Base-by-base conservation (phyloP, 345 rosid species). In the Citrus hindsii region DNA sequence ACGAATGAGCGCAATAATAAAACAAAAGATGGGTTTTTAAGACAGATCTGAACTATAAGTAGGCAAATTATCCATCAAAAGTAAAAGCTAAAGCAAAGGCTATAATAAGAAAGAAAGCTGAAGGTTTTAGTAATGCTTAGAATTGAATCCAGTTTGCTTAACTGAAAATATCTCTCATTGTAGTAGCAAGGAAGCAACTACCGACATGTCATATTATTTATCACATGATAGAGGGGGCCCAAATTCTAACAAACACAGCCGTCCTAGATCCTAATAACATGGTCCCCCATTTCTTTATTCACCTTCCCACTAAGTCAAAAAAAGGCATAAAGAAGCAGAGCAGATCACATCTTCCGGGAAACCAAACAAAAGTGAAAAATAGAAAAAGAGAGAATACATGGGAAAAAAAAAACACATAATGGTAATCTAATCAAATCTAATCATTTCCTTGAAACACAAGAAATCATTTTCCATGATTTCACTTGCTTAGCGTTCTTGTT, bases 211-310 rank as follows among this genome's bases (percentile, higher is more conserved):
- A 33, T 46, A 62, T 46, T 42, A 28, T 33, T 79, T 81, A 28
- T 81, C 91, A 83, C 90, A 84, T 87, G 90, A 72, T 37, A 82
- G 40, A 56, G 85, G 89, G 85, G 66, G 86, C 89, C 85, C 51
- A 73, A 75, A 75, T 56, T 32, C 65, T 73, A 76, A 30, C 82
- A 27, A 67, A 80, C 78, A 35, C 33, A 40, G 74, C 84, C 77
- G 71, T 58, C 80, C 77, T 74, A 40, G 35, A 16, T 6, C 67
- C 37, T 42, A 18, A 21, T 9, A 1, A 35, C 18, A 59, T 1
- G 30, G 9, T 19, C 14, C 60, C 76, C 48, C 71, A 35, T 51
- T 3, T 30, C 51, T 46, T 46, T 46, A 46, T 46, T 46, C 51
- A 46, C 18, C 51, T 46, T 46, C 51, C 51, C 51, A 46, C 51